Conservation (phyloP, 208 protist species). For the Acanthamoeba sp. region DNA sequence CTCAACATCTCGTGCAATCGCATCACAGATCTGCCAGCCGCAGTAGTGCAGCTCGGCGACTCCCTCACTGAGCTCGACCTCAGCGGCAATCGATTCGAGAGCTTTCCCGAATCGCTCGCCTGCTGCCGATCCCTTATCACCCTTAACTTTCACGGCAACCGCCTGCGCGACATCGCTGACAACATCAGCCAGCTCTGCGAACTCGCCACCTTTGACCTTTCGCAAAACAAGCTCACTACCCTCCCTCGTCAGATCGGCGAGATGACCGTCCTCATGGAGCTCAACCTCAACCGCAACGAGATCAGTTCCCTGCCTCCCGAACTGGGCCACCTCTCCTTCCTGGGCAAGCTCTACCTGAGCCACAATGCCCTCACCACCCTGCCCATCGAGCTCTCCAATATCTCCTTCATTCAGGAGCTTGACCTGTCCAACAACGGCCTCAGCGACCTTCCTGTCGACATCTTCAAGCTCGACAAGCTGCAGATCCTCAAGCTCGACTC, state of each 20-base stretch:
- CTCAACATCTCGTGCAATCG: constrained; percentile 67
- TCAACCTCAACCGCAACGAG: constrained; percentile 30
- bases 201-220: constrained; percentile 63
- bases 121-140: constrained; percentile 35
- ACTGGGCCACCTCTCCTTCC: constrained; percentile 68
- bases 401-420: constrained; percentile 71
- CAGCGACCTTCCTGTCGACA: background rate
- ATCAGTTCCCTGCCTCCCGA: constrained; percentile 52
- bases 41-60: background rate
- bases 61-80: constrained; percentile 70
- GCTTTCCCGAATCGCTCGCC: constrained; percentile 39
- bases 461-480: constrained; percentile 70
- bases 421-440: constrained; percentile 68
- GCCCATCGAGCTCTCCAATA: constrained; percentile 31
- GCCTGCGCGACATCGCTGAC: background rate
- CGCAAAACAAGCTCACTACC: constrained; percentile 40
- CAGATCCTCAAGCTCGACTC: constrained; percentile 19
- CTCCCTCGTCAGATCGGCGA: constrained; percentile 50
- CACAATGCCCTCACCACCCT: constrained; percentile 11
- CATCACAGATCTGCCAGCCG: background rate
- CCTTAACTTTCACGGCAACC: constrained; percentile 43
- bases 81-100: constrained; percentile 36
- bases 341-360: constrained; percentile 71
- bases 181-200: constrained; percentile 55
- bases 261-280: constrained; percentile 75